phyloP scores from a whole-genome alignment of 2,329 filamentous ascomycete species.

The Thielaviopsis musarum region DNA sequence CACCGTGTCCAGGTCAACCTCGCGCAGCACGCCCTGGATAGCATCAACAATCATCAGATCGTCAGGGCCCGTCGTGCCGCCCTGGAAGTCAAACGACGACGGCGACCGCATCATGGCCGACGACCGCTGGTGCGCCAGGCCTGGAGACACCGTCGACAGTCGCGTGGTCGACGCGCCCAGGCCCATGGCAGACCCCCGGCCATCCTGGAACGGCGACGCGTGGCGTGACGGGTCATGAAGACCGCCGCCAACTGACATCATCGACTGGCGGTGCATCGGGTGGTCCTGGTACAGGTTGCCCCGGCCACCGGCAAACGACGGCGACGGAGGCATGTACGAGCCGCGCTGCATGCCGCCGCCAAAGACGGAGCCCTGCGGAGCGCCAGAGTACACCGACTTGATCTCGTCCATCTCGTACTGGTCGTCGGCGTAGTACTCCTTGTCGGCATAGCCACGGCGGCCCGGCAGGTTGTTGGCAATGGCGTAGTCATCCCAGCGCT shows the following conservation, averaged over 20 bases:
- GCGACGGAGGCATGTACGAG: slow-evolving; percentile 70
- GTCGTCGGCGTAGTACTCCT: slow-evolving; percentile 53
- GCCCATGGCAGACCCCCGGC: slow-evolving; percentile 46
- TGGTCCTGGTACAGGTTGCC: slow-evolving; percentile 29
- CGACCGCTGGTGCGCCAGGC: slow-evolving; percentile 20
- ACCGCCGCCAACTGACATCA: slow-evolving; percentile 46
- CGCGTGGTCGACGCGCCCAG: slow-evolving; percentile 31
- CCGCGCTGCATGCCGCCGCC: slow-evolving; percentile 41
- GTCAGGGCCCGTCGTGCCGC: slow-evolving; percentile 45
- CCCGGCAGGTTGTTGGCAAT: slow-evolving; percentile 73
- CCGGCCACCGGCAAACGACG: slow-evolving; percentile 43
- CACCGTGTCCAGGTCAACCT: slow-evolving; percentile 89
- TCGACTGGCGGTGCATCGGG: slow-evolving; percentile 46
- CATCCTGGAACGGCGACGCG: slow-evolving; percentile 42
- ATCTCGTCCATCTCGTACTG: slow-evolving; percentile 97
- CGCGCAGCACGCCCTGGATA: slow-evolving; percentile 64
- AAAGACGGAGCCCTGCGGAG: slow-evolving; percentile 72
- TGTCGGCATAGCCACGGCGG: slow-evolving; percentile 60
- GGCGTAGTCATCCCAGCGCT: slow-evolving; percentile 96
- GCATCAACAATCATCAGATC: slow-evolving; percentile 69
- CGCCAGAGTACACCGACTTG: slow-evolving; percentile 87
- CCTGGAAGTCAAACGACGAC: slow-evolving; percentile 43
- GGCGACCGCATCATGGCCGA: slow-evolving; percentile 32
- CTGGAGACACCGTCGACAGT: slow-evolving; percentile 31
- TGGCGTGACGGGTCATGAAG: slow-evolving; percentile 30